Evolutionary conservation across 2,329 filamentous ascomycete species (phyloP), one percentile per base, ranked within the genome.

Genomic region (Mariannaea sp.): DNA sequence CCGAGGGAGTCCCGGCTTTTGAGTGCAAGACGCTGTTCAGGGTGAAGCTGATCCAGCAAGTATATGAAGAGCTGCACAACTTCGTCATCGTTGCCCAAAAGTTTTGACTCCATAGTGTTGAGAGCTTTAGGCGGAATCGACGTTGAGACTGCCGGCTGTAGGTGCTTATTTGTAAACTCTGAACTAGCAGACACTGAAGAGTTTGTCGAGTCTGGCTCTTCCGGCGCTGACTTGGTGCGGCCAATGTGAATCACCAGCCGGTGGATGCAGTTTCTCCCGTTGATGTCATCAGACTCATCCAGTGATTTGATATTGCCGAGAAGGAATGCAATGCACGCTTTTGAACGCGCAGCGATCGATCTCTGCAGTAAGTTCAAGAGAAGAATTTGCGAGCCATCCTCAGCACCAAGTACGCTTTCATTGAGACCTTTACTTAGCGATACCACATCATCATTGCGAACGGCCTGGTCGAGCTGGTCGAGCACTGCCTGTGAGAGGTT

Each of bases 241-340:
- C 93, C 92, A 63, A 97, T 95, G 16, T 92, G 87, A 55, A 97
- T 95, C 35, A 99, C 88, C 2, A 97, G 79, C 7, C 94, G 87
- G 70, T 99, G 94, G 42, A 99, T 84, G 69, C 91, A 94, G 69
- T 97, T 99, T 10, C 94, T 87, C 65, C 88, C 87, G 73, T 97
- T 96, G 68, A 99, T 91, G 67, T 97, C 94, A 62, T 96, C 90
- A 2, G 89, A 83, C 67, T 96, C 92, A 43, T 96, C 86, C 2
- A 97, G 79, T 1, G 83, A 86, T 38, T 85, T 81, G 45, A 94
- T 80, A 35, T 85, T 81, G 9, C 77, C 74, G 2, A 99, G 72
- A 1, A 97, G 79, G 53, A 81, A 82, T n/a, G 81, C 75, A 43
- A 97, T 88, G 65, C 85, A 92, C 19, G 77, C 73, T 64, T 82